Percentiles rank a stretch among this genome's conserved stretches.
These are phyloP conservation scores for Marchantia paleacea DNA, from an alignment of 225 moss, liverwort and hornwort species.

Conservation along the genomic window DNA sequence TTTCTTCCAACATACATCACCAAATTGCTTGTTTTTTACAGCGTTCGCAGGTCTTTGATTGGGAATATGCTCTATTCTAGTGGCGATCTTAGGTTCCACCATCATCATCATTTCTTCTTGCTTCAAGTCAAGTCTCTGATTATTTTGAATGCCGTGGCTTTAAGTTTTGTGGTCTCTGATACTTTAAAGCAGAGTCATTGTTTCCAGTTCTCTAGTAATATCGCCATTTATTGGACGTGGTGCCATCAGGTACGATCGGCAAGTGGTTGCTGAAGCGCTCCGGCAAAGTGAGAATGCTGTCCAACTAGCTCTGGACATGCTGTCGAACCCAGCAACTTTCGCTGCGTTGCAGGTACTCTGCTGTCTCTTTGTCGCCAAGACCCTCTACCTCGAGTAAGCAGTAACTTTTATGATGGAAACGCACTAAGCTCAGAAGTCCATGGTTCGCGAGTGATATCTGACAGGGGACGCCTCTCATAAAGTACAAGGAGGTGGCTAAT, in stretches of 20 bases:
- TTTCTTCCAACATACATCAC: neutral
- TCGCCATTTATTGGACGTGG: conserved; percentile 43
- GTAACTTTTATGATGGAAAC: neutral
- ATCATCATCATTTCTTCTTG: neutral
- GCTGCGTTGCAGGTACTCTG: conserved; percentile 62
- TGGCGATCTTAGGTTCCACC: neutral
- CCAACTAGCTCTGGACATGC: conserved; percentile 78
- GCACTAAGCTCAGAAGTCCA: neutral
- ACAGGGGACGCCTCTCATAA: neutral
- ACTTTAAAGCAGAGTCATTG: conserved; percentile 16
- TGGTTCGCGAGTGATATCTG: neutral
- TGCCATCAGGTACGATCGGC: conserved; percentile 70
- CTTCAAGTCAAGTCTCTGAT: neutral
- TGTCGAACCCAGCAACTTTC: conserved; percentile 70
- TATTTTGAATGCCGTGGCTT: neutral
- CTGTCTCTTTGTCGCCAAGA: neutral
- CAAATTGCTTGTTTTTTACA: neutral
- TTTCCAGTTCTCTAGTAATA: neutral
- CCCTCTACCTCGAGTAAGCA: neutral
- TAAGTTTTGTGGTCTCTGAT: neutral
- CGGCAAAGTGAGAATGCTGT: conserved; percentile 81
- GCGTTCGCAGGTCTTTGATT: neutral
- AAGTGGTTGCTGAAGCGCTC: conserved; percentile 73
- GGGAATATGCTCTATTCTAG: neutral
- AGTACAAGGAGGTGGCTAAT: neutral